A percentile compares a stretch with the other conserved stretches of the same genome.
These are phyloP conservation scores for Talaromyces albobiverticillius DNA, from an alignment of 2,329 filamentous ascomycete genomes.

Conservation along the genomic window DNA sequence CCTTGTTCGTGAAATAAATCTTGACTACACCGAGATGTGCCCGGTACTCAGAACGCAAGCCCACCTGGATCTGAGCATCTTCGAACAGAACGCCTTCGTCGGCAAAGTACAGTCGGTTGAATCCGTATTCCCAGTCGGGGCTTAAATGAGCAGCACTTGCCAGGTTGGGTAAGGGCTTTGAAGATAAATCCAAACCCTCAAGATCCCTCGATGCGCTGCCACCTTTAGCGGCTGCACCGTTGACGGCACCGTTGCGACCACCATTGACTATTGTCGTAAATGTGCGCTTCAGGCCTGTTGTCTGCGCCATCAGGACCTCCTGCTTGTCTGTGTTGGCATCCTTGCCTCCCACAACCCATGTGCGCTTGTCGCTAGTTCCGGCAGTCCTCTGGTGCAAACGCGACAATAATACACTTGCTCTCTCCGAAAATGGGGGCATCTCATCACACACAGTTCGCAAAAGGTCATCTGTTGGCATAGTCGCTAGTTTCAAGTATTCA, in stretches of 20 bases:
- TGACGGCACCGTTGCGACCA: conserved; percentile 18
- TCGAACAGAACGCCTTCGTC: conserved; percentile 90
- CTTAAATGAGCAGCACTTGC: conserved; percentile 90
- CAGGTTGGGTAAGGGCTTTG: conserved; percentile 68
- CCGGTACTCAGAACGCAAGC: conserved; percentile 88
- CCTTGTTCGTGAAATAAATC: conserved; percentile 94
- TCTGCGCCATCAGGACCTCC: conserved; percentile 77
- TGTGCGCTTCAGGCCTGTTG: conserved; percentile 77
- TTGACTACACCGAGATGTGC: conserved; percentile 95
- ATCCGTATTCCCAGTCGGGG: conserved; percentile 91
- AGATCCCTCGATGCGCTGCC: conserved; percentile 63
- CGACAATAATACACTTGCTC: conserved; percentile 86
- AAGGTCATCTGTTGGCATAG: conserved; percentile 82
- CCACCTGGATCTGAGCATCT: conserved; percentile 89
- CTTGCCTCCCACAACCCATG: conserved; percentile 97
- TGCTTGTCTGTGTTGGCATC: conserved; percentile 80
- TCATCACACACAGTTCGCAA: conserved; percentile 93
- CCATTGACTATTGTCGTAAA: conserved; percentile 62
- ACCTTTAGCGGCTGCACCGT: conserved; percentile 29
- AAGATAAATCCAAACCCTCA: conserved; percentile 74
- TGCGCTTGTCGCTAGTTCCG: conserved; percentile 88
- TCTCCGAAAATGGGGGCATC: conserved; percentile 96
- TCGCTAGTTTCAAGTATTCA: conserved; percentile 86
- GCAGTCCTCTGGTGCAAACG: conserved; percentile 92
- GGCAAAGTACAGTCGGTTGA: conserved; percentile 73